These are phyloP conservation scores for Hypoxylon fuscum DNA, from an alignment of 495 filamentous ascomycete species.

Conservation along the genomic window DNA sequence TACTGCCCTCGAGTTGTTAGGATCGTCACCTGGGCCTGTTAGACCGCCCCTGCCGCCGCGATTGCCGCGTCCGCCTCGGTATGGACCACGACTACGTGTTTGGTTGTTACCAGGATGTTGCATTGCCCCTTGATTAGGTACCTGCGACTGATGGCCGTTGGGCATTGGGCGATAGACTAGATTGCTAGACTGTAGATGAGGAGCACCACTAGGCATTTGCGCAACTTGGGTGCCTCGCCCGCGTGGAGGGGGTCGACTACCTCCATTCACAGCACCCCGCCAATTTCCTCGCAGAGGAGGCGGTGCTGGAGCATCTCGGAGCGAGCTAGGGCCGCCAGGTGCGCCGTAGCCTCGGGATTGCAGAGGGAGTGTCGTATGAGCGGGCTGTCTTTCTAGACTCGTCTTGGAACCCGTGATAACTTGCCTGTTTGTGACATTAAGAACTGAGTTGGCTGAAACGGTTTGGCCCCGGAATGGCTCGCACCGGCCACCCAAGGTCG, in stretches of 20 bases:
- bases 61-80: slow-evolving; percentile 38
- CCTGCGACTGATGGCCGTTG: slow-evolving; percentile 35
- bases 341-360: slow-evolving; percentile 66
- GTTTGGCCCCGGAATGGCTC: slow-evolving; percentile 97
- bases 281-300: slow-evolving; percentile 75
- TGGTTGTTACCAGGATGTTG: slow-evolving; percentile 24
- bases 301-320: slow-evolving; percentile 73
- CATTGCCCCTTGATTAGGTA: slow-evolving; percentile 37
- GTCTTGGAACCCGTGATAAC: slow-evolving; percentile 79
- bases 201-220: slow-evolving; percentile 51
- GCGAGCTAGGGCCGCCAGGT: slow-evolving; percentile 66
- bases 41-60: slow-evolving; percentile 44
- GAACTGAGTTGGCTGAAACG: slow-evolving; percentile 79
- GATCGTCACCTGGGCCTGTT: slow-evolving; percentile 37
- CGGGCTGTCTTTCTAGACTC: slow-evolving; percentile 65
- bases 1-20: slow-evolving; percentile 38
- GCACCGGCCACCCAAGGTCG: slow-evolving; percentile 85
- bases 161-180: slow-evolving; percentile 49
- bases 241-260: slow-evolving; percentile 45
- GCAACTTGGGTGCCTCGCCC: slow-evolving; percentile 44
- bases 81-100: slow-evolving; percentile 41
- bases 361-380: slow-evolving; percentile 66
- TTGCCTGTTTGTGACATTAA: slow-evolving; percentile 87
- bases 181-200: slow-evolving; percentile 55
- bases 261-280: slow-evolving; percentile 69